Conservation (phyloP, 208 protist species). For the Sergeia podlipaevii region DNA sequence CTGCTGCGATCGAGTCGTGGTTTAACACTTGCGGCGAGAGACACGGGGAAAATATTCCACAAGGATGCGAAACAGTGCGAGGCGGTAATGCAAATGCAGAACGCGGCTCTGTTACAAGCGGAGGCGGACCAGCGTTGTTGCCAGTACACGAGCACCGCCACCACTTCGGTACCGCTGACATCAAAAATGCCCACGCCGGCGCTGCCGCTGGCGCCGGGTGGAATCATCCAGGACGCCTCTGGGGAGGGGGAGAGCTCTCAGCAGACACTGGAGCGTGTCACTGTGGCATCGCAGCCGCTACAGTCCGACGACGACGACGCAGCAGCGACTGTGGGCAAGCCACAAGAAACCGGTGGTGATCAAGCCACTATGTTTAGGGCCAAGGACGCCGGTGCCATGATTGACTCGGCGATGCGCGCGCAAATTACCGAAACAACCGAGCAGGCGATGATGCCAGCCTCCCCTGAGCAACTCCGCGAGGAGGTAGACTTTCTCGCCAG, state of each 20-base stretch:
- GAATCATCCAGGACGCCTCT: constrained; percentile 21
- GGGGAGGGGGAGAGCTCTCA: constrained; percentile 19
- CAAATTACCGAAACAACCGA: no score
- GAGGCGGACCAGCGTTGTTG: constrained; percentile 1
- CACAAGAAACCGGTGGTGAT: neutral
- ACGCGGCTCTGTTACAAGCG: neutral
- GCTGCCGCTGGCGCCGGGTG: neutral
- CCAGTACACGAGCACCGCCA: neutral
- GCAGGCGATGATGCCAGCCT: constrained; percentile 5
- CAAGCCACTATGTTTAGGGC: neutral
- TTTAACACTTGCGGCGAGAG: constrained; percentile 63
- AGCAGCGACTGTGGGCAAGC: no score
- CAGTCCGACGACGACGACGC: constrained; percentile 8
- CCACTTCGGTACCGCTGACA: neutral
- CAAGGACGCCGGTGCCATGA: neutral
- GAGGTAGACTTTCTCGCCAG: constrained; percentile 39
- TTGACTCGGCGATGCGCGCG: neutral
- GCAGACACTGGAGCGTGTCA: constrained; percentile 12
- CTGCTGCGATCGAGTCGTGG: constrained; percentile 41
- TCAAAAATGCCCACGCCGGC: neutral
- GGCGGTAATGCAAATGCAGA: neutral
- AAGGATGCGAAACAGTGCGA: constrained; percentile 5
- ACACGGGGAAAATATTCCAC: constrained; percentile 21
- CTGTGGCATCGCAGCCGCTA: no score
- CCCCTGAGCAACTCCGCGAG: constrained; percentile 17